Evolutionary conservation across 805 yeast species (phyloP).

Genomic region (Zygoascus bituminiphila): DNA sequence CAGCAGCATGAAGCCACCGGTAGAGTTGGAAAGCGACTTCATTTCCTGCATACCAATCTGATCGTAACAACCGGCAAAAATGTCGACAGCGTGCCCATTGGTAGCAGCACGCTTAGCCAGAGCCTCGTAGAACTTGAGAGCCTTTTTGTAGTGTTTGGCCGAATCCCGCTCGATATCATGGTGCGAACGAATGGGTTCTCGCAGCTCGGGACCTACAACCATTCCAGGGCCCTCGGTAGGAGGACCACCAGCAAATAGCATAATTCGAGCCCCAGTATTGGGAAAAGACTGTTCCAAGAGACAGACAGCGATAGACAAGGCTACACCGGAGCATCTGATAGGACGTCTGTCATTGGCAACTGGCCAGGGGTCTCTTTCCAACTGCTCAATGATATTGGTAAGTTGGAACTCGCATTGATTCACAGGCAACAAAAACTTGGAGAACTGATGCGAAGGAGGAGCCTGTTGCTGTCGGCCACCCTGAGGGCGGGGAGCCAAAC

Average conservation of each 20-base stretch:
- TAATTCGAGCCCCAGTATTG: conserved; percentile 71
- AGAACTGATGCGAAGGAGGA: conserved; percentile 22
- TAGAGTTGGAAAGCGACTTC: conserved; percentile 73
- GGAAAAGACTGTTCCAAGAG: conserved; percentile 75
- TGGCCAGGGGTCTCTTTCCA: conserved; percentile 82
- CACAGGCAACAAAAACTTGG: conserved; percentile 65
- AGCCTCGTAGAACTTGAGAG: conserved; percentile 69
- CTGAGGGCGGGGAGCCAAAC: conserved; percentile 34
- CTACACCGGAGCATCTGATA: conserved; percentile 87
- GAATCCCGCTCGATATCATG: conserved; percentile 88
- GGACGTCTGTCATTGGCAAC: conserved; percentile 79
- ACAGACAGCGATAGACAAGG: conserved; percentile 75
- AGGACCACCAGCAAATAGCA: conserved; percentile 90
- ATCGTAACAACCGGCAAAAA: conserved; percentile 92
- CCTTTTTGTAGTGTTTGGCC: conserved; percentile 83
- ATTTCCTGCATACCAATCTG: conserved; percentile 93
- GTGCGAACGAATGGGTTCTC: conserved; percentile 96
- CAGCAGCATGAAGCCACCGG: conserved; percentile 84
- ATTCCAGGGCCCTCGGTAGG: conserved; percentile 92
- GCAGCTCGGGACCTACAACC: conserved; percentile 82
- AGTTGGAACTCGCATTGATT: conserved; percentile 77
- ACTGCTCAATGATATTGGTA: conserved; percentile 66
- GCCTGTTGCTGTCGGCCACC: conserved; percentile 24
- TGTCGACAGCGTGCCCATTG: conserved; percentile 75
- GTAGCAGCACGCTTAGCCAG: conserved; percentile 64